A percentile compares a stretch with the other conserved stretches of the same genome.
Conservation (phyloP, 345 rosid species). For the Euclidium syriacum region DNA sequence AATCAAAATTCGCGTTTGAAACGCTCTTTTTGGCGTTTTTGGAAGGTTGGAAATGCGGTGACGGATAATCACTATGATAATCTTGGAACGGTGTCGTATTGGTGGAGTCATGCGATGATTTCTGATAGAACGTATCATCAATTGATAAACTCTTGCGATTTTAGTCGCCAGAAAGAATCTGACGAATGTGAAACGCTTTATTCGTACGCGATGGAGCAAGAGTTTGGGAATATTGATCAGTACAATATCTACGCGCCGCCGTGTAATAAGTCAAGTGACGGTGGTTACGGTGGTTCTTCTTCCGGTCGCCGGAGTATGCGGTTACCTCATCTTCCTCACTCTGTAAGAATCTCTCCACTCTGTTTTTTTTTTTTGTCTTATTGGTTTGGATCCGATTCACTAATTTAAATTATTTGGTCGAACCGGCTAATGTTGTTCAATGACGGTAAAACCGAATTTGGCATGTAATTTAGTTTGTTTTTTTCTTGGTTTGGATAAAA, state of each 20-base stretch:
- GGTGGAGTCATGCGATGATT: conserved; percentile 99
- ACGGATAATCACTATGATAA: conserved; percentile 91
- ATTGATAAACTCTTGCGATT: conserved; percentile 79
- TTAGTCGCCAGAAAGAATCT: conserved; percentile 69
- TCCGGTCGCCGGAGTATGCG: conserved; percentile 41
- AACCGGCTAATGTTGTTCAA: too few species aligned
- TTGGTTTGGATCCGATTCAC: neutral
- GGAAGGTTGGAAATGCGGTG: conserved; percentile 95
- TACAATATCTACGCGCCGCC: conserved; percentile 90
- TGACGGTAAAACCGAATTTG: too few species aligned
- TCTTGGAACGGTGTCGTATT: conserved; percentile 89
- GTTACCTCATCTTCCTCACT: conserved; percentile 64
- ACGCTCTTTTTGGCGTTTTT: neutral
- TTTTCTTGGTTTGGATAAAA: too few species aligned
- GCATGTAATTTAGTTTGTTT: too few species aligned
- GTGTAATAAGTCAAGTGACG: conserved; percentile 78
- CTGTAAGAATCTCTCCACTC: conserved; percentile 17
- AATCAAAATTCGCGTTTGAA: neutral
- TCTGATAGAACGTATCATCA: conserved; percentile 79
- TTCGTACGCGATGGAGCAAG: conserved; percentile 87
- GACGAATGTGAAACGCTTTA: conserved; percentile 86
- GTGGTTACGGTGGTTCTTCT: conserved; percentile 27
- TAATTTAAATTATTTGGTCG: neutral
- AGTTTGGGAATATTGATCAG: conserved; percentile 95
- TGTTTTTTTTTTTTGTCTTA: neutral